Evolutionary conservation across 179 eudicot species (phyloP), one percentile per base, ranked within the genome.

Genomic region (Actinidia polygama): DNA sequence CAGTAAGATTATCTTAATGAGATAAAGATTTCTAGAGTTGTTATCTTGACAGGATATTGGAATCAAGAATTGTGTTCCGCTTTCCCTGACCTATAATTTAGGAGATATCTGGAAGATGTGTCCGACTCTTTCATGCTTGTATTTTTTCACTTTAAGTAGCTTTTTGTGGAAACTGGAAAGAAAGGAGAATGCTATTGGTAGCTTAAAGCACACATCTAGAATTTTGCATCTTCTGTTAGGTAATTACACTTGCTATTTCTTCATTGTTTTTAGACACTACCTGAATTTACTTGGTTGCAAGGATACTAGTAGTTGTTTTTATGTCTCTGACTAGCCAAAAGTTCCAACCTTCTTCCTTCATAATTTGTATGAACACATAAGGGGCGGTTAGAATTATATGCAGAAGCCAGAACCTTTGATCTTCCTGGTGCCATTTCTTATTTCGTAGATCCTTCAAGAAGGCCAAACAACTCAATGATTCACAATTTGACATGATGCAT

Each of bases 171-270:
- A 26, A 64, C 44, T 40, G 44, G 44, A 53, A 26, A 64, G 15
- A 53, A 79, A 79, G 61, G 26, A 40, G 30, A 40, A 77, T 50
- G 18, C 44, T 66, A 51, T 79, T 79, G 63, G 75, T 30, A 40
- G 55, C 57, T 59, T 46, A 46, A 26, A 66, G 49, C 24, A 67
- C 0, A 19, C 23, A 4, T 26, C 46, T 63, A 21, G 59, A 23
- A 23, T 46, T 78, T 67, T 78, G 58, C 73, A 63, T 50, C 72
- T 24, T 49, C 62, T 79, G 46, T 14, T 78, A 36, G 57, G 40
- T 46, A 77, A 51, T 53, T 26, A 40, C 4, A 3, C 44, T 40
- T 1, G 3, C 44, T 40, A 40, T 40, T 40, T 40, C 44, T 40
- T 40, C 44, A 40, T 40, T 40, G 44, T 40, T 40, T 40, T 40